Percentiles rank a stretch among this genome's conserved stretches.
phyloP scores from a whole-genome alignment of 371 early-diverging fungal genomes.

The Blakeslea trispora region DNA sequence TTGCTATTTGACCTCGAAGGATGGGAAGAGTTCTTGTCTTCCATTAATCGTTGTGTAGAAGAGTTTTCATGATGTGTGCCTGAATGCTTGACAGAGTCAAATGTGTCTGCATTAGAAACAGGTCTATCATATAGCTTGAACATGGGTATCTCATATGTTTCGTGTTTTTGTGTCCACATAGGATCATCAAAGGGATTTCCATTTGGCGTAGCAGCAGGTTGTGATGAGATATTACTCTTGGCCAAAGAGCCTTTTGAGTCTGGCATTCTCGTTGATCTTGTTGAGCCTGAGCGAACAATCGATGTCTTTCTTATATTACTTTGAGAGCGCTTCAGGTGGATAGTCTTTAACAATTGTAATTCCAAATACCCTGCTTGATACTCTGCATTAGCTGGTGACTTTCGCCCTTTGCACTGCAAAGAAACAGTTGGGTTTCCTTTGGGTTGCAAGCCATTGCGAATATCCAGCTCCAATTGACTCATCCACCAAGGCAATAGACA shows the following conservation, averaged over 20 bases:
- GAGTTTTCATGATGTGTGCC: neutral
- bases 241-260: conserved; percentile 1
- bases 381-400: conserved; percentile 45
- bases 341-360: conserved; percentile 37
- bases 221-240: neutral
- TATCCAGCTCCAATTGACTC: conserved; percentile 87
- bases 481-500: conserved; percentile 97
- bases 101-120: neutral
- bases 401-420: conserved; percentile 46
- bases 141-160: conserved; percentile 6
- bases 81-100: neutral
- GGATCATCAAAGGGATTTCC: conserved; percentile 47
- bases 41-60: neutral
- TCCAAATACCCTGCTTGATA: conserved; percentile 53
- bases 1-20: neutral
- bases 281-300: conserved; percentile 9
- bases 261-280: conserved; percentile 11
- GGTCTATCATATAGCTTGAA: neutral
- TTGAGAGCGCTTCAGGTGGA: conserved; percentile 29
- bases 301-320: conserved; percentile 13
- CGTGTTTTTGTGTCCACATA: conserved; percentile 29
- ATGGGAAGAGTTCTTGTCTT: neutral
- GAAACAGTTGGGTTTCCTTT: conserved; percentile 31
- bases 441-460: conserved; percentile 63
- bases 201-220: neutral